Evolutionary conservation across 2,329 filamentous ascomycete species (phyloP).

Genomic region (Colletotrichum sp.): DNA sequence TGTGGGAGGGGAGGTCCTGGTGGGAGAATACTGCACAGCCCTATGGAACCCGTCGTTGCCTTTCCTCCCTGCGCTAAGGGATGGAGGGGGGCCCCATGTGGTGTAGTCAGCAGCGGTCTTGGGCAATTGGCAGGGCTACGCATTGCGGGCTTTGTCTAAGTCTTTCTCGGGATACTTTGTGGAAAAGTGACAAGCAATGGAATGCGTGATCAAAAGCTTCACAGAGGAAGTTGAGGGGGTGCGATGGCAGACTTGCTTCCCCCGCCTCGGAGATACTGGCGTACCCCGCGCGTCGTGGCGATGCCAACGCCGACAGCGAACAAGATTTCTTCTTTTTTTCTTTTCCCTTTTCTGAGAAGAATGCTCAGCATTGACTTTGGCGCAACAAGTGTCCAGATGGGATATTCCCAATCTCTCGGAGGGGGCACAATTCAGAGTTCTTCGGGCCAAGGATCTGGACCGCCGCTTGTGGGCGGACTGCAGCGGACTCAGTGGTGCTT

Average conservation of each 20-base stretch:
- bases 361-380: background rate
- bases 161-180: background rate
- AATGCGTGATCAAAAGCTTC: background rate
- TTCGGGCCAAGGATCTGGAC: background rate
- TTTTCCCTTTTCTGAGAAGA: background rate
- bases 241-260: background rate
- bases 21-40: background rate
- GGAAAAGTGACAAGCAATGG: accelerated
- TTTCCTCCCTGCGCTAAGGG: background rate
- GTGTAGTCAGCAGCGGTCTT: background rate
- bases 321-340: background rate
- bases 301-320: background rate
- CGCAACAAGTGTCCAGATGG: accelerated
- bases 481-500: background rate
- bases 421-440: background rate
- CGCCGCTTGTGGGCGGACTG: background rate
- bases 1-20: background rate
- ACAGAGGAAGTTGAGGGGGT: background rate
- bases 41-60: background rate
- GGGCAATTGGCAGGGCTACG: background rate
- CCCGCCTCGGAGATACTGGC: background rate
- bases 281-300: background rate
- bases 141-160: background rate
- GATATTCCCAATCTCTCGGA: background rate
- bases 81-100: background rate